phyloP scores from a whole-genome alignment of 345 rosid species.

The Corchorus olitorius region DNA sequence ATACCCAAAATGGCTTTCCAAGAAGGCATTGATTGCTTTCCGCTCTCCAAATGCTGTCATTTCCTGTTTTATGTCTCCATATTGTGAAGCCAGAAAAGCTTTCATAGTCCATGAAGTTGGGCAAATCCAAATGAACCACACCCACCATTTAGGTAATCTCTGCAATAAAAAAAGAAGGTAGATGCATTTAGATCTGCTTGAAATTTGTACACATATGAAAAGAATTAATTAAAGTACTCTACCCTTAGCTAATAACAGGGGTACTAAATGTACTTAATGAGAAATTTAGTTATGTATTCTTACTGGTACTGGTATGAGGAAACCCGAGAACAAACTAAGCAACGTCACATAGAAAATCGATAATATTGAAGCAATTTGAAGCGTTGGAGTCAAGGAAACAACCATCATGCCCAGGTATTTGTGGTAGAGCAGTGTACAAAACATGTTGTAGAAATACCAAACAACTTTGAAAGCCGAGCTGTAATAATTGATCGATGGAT shows the following conservation, averaged over 20 bases:
- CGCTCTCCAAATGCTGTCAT: slow-evolving; percentile 33
- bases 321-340: slow-evolving; percentile 46
- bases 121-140: slow-evolving; percentile 44
- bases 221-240: no score
- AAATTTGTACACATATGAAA: no score
- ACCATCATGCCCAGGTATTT: slow-evolving; percentile 55
- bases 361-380: slow-evolving; percentile 37
- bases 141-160: slow-evolving; percentile 53
- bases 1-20: slow-evolving; percentile 36
- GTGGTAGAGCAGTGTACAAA: slow-evolving; percentile 43
- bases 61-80: slow-evolving; percentile 38
- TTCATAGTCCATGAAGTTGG: slow-evolving; percentile 46
- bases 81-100: slow-evolving; percentile 42
- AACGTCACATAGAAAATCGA: slow-evolving; percentile 34
- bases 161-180: slow-evolving; percentile 18
- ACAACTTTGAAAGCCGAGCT: slow-evolving; percentile 41
- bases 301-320: slow-evolving; percentile 51
- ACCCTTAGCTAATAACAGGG: no score
- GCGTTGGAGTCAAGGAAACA: slow-evolving; percentile 42
- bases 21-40: slow-evolving; percentile 30
- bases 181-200: no score
- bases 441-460: slow-evolving; percentile 48
- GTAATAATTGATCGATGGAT: slow-evolving; percentile 39
- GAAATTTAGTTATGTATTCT: neutral
- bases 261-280: no score